phyloP scores from a whole-genome alignment of 768 basidiomycete genomes.

The Suillus hirtellus region DNA sequence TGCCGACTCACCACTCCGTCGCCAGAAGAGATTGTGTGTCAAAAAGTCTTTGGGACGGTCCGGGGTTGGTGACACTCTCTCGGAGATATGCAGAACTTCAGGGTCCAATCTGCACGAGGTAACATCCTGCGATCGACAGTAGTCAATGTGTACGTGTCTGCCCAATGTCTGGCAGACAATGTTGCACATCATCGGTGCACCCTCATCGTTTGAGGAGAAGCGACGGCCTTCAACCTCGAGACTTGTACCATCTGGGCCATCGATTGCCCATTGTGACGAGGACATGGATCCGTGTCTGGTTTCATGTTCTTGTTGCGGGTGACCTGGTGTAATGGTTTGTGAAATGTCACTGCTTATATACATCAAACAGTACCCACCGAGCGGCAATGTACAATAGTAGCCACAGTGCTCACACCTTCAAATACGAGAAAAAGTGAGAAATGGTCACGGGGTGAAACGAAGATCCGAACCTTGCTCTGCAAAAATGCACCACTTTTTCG shows the following conservation, averaged over 20 bases:
- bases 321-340: conserved; percentile 37
- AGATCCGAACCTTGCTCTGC: conserved; percentile 43
- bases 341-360: background rate
- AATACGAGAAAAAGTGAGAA: background rate
- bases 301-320: conserved; percentile 60
- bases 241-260: conserved; percentile 48
- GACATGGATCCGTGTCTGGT: conserved; percentile 68
- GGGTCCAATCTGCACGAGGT: conserved; percentile 38
- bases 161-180: conserved; percentile 56
- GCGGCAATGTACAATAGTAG: conserved; percentile 58
- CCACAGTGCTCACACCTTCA: conserved; percentile 54
- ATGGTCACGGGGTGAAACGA: background rate
- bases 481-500: conserved; percentile 50
- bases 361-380: conserved; percentile 37
- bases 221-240: conserved; percentile 57
- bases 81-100: conserved; percentile 47
- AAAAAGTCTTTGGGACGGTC: conserved; percentile 52
- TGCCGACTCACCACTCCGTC: conserved; percentile 46
- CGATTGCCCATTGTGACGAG: conserved; percentile 54
- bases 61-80: conserved; percentile 46
- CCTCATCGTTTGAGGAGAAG: conserved; percentile 54
- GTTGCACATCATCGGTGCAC: conserved; percentile 66
- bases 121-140: conserved; percentile 45
- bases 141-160: conserved; percentile 57
- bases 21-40: conserved; percentile 57